phyloP scores from a whole-genome alignment of 805 yeast species.

The Wickerhamiella siamensis region DNA sequence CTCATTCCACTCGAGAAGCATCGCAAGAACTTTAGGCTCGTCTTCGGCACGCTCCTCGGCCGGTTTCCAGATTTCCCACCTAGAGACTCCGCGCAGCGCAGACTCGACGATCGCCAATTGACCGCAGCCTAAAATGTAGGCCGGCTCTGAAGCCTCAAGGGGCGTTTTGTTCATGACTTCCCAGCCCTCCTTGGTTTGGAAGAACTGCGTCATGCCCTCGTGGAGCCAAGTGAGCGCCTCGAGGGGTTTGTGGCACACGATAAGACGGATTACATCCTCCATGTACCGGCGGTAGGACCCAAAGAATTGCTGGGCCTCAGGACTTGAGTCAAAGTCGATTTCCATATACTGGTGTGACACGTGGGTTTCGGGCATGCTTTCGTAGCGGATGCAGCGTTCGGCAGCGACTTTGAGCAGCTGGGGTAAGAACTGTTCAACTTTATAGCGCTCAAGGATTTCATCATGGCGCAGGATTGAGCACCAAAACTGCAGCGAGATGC shows the following conservation, averaged over 20 bases:
- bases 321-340: slow-evolving; percentile 76
- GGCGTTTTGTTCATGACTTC: slow-evolving; percentile 37
- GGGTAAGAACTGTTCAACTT: slow-evolving; percentile 43
- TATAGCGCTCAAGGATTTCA: slow-evolving; percentile 31
- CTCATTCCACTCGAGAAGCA: slow-evolving; percentile 47
- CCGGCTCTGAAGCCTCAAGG: slow-evolving; percentile 29
- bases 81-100: slow-evolving; percentile 75
- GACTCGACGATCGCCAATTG: slow-evolving; percentile 82
- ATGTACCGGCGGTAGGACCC: slow-evolving; percentile 67
- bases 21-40: slow-evolving; percentile 40
- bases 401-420: slow-evolving; percentile 63
- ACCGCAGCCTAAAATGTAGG: slow-evolving; percentile 55
- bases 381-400: slow-evolving; percentile 60
- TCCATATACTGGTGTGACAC: slow-evolving; percentile 52
- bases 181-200: slow-evolving; percentile 48
- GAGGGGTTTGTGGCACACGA: slow-evolving; percentile 73
- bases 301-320: slow-evolving; percentile 66
- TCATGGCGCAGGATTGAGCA: slow-evolving; percentile 75
- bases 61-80: slow-evolving; percentile 92
- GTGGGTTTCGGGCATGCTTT: slow-evolving; percentile 50
- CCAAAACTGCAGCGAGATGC: slow-evolving; percentile 88
- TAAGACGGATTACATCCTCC: slow-evolving; percentile 81
- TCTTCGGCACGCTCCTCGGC: slow-evolving; percentile 33
- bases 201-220: slow-evolving; percentile 53
- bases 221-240: slow-evolving; percentile 76